A percentile compares a stretch with the other conserved stretches of the same genome.
Conservation (phyloP, 768 basidiomycete species). For the Tricholoma terreum region DNA sequence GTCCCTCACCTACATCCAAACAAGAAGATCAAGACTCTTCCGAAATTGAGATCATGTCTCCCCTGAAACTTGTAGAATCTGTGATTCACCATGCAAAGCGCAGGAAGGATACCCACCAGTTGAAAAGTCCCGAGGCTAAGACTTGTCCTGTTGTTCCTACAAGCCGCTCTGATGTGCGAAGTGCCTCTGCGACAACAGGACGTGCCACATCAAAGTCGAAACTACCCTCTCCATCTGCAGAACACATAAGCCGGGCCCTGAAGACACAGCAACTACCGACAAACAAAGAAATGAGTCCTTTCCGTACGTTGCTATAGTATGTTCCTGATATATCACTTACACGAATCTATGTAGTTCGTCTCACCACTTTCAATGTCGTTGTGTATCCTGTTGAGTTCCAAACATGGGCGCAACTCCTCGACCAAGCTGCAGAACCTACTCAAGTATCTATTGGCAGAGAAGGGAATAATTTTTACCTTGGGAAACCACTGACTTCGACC, state of each 20-base stretch:
- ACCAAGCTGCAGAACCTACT: not conserved
- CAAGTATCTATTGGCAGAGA: not conserved
- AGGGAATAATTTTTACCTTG: conserved; percentile 5
- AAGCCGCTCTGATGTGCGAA: not conserved
- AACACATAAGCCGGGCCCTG: not conserved
- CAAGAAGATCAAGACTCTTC: not conserved
- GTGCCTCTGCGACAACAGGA: not conserved
- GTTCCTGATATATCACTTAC: not conserved
- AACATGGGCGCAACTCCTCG: conserved; percentile 2
- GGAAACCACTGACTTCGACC: conserved; percentile 3
- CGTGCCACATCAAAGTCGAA: not conserved
- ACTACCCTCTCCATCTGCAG: not conserved
- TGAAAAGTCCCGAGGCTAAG: no score
- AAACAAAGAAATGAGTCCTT: not conserved
- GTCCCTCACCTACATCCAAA: not conserved
- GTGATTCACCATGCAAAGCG: not conserved
- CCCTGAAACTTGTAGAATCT: not conserved
- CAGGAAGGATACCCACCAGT: not conserved
- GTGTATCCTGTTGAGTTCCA: conserved; percentile 2
- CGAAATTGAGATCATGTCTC: not conserved
- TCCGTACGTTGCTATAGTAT: not conserved
- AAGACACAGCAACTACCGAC: not conserved
- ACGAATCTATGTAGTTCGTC: not conserved
- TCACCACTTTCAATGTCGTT: conserved; percentile 2
- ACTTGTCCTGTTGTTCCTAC: not conserved